Evolutionary conservation across 2,329 filamentous ascomycete species (phyloP).

Genomic region (Colletotrichum magnum): DNA sequence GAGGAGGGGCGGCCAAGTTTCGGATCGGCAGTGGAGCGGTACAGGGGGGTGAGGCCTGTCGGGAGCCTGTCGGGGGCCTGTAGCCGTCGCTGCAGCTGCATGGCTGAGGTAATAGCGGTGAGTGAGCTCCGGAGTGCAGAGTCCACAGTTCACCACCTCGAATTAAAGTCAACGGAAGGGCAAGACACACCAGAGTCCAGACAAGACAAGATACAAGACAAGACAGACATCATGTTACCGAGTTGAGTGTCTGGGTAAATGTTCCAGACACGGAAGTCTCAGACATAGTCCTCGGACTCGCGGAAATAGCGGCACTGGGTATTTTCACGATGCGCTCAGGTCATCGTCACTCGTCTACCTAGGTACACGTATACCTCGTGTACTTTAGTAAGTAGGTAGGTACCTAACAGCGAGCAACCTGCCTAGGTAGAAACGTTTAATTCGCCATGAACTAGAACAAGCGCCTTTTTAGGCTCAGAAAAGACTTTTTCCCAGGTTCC

Average conservation of each 20-base stretch:
- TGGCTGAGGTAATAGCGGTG: constrained; percentile 33
- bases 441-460: too few species aligned
- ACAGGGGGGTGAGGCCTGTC: not conserved
- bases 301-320: too few species aligned
- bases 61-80: not conserved
- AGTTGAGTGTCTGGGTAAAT: not conserved
- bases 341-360: not conserved
- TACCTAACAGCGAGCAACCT: too few species aligned
- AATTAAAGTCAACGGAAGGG: not conserved
- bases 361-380: too few species aligned
- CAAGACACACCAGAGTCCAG: not conserved
- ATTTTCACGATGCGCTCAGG: not conserved
- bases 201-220: not conserved
- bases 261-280: not conserved
- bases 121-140: not conserved
- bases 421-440: too few species aligned
- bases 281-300: not conserved
- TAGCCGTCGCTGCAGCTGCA: not conserved
- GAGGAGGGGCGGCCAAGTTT: constrained; percentile 26
- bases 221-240: not conserved
- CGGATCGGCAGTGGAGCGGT: constrained; percentile 19
- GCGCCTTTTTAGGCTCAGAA: too few species aligned
- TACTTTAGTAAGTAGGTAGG: too few species aligned
- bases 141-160: not conserved
- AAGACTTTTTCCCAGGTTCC: not conserved